phyloP scores from a whole-genome alignment of 257 asterid species.

The Solanum megistacrolobum region DNA sequence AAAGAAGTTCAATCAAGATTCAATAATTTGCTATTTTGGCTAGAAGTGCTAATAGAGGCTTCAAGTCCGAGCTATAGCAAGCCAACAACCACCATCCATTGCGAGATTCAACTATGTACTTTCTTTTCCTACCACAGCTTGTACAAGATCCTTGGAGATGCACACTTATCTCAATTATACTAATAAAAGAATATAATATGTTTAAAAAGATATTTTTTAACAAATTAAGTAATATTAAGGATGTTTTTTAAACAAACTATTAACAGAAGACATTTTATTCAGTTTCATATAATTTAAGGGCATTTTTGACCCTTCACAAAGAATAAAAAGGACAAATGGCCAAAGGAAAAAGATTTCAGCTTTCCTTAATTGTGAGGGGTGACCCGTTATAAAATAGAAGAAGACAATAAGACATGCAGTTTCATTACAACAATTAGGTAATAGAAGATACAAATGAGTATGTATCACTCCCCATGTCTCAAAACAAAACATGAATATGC shows the following conservation, averaged over 20 bases:
- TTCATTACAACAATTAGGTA: background rate
- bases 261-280: no score
- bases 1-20: background rate
- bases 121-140: background rate
- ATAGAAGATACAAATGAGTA: background rate
- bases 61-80: background rate
- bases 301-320: no score
- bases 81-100: background rate
- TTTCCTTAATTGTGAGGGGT: background rate
- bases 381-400: no score
- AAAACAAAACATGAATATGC: background rate
- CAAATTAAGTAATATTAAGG: background rate
- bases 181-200: no score
- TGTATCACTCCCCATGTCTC: background rate
- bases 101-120: background rate
- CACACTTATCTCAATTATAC: background rate
- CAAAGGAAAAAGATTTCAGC: no score
- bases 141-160: background rate
- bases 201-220: background rate
- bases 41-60: no score
- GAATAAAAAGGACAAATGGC: background rate
- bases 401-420: background rate
- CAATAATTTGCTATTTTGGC: background rate
- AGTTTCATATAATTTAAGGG: no score
- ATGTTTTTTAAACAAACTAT: background rate